These are phyloP conservation scores for Abrus pulchellus DNA, from an alignment of 306 rosid species.

Conservation along the genomic window DNA sequence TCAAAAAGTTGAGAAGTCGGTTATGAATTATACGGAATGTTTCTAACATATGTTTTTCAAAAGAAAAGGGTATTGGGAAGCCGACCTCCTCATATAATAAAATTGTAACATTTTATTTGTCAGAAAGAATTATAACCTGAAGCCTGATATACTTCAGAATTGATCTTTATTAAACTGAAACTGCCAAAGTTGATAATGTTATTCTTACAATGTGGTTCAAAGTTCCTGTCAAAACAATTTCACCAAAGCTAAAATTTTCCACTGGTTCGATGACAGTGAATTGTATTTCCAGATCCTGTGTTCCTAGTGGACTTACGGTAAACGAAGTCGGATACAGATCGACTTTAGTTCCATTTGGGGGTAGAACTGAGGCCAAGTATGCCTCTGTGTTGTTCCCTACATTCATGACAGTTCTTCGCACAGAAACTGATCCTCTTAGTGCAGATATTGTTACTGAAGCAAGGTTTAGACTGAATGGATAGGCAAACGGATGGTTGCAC, in stretches of 20 bases:
- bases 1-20: neutral
- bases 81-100: neutral
- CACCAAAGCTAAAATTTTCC: constrained; percentile 75
- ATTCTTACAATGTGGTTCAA: constrained; percentile 80
- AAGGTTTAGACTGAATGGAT: constrained; percentile 81
- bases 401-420: constrained; percentile 66
- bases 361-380: constrained; percentile 62
- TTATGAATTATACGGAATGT: neutral
- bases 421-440: constrained; percentile 57
- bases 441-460: constrained; percentile 82
- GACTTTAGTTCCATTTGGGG: constrained; percentile 81
- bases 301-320: constrained; percentile 66
- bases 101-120: neutral
- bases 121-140: neutral
- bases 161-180: constrained; percentile 49
- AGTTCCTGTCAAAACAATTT: constrained; percentile 76
- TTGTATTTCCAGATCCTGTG: constrained; percentile 65
- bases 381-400: constrained; percentile 74
- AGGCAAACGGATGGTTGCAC: constrained; percentile 61
- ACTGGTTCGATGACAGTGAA: constrained; percentile 61
- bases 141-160: neutral
- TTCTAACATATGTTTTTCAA: neutral
- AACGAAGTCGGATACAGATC: constrained; percentile 67
- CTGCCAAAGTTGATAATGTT: constrained; percentile 68
- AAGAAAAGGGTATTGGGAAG: neutral